Evolutionary conservation across 305 asterid species (phyloP), one percentile per base, ranked within the genome.

Genomic region (Stenogyne calaminthoides): DNA sequence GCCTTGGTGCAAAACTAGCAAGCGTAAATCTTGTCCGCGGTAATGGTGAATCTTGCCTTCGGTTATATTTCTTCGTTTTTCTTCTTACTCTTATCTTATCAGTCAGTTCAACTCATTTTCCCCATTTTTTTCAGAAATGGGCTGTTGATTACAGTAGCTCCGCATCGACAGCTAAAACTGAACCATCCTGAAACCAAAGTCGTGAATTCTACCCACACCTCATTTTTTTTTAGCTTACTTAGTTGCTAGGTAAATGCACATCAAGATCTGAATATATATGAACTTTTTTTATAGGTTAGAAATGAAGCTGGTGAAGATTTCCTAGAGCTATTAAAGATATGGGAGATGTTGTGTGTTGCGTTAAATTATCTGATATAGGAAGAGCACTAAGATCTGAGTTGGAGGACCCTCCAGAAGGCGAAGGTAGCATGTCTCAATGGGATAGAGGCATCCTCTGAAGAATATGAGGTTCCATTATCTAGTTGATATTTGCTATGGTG

Each of bases 141-240:
- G 97, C 97, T 4, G 88, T 91, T 20, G 98, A 93, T 67, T 22
- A 40, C 27, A 85, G 82, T 60, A 56, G 80, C 69, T 69, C 88
- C 22, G 98, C 98, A 20, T 89, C 54, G 85, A 84, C 9, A 94
- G 97, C 61, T 94, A 77, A 84, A 76, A 62, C 76, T 85, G 71
- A 93, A 93, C 77, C 97, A 93, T 80, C 97, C 97, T 2, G 89
- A 88, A 80, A 89, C 97, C 14, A 77, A 83, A 59, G 97, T 91
- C 22, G 80, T 58, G 18, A 36, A 69, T 37, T 62, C 44, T 12
- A 63, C 52, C 56, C 62, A 42, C 34, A 25, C 27, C 57, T 12
- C 71, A 49, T n/a, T 37, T n/a, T n/a, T 15, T 3, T 16, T 25
- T 7, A 60, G 32, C 51, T 56, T 52, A 39, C 5, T 25, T 3